Evolutionary conservation across 2,329 filamentous ascomycete species (phyloP).

Genomic region (Alternaria brassicae): DNA sequence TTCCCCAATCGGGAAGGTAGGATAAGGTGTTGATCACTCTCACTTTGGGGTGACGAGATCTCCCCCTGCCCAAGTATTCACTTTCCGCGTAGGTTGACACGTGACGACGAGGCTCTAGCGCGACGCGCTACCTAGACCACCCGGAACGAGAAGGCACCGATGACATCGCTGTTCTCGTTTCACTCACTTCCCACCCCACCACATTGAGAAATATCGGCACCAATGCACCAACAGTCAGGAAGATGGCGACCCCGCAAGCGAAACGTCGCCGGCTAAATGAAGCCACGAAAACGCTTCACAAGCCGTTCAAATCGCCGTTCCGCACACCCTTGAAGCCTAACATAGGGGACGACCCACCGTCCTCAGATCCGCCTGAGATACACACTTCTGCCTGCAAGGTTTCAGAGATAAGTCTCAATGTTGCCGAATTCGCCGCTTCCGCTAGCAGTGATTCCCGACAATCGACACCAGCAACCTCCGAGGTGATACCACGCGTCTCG

Average conservation of each 20-base stretch:
- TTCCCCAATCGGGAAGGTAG: background rate
- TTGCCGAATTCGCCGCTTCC: background rate
- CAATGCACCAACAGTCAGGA: slow-evolving; percentile 25
- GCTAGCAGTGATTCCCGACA: background rate
- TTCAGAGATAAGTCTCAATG: background rate
- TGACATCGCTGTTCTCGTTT: slow-evolving; percentile 5
- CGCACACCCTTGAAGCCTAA: slow-evolving; percentile 53
- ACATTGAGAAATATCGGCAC: background rate
- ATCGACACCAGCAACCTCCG: slow-evolving; percentile 9
- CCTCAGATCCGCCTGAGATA: slow-evolving; percentile 34
- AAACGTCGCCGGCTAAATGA: slow-evolving; percentile 71
- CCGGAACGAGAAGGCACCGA: slow-evolving; percentile 2
- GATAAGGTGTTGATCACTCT: background rate
- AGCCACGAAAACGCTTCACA: slow-evolving; percentile 65
- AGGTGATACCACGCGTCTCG: slow-evolving; percentile 8
- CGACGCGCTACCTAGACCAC: slow-evolving; percentile 8
- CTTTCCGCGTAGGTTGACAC: background rate
- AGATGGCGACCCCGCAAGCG: slow-evolving; percentile 59
- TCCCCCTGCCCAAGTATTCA: background rate
- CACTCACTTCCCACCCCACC: background rate
- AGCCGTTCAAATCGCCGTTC: slow-evolving; percentile 76
- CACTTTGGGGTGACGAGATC: background rate
- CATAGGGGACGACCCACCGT: slow-evolving; percentile 32
- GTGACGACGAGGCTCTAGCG: slow-evolving; percentile 12
- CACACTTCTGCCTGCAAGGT: slow-evolving; percentile 4